Base-by-base conservation (phyloP, 352 stramenopile species). In the Globisporangium cederbergense region DNA sequence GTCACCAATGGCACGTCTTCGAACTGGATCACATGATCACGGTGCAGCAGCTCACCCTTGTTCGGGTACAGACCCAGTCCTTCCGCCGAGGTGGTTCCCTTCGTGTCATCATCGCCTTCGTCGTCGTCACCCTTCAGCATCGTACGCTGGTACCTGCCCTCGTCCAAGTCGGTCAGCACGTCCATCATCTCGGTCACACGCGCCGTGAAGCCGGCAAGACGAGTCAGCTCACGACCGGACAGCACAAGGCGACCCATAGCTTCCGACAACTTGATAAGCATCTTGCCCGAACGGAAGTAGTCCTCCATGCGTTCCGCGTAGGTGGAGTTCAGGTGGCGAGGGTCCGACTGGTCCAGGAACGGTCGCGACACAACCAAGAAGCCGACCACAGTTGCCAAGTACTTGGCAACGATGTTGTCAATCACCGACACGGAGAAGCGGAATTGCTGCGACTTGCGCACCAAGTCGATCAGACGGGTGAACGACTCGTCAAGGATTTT, bases 361-460 rank as follows among this genome's bases (percentile, higher is more conserved):
- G 86, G 83, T 61, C 77, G 79, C n/a, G 83, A 86, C 18, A 95
- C 65, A 22, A 95, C 77, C 14, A 87, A 60, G 69, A 90, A 96
- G 34, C 89, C 89, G 3, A 97, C 86, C 3, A 94, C 72, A 1
- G 81, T 95, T 1, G 89, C 89, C 71, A 93, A 71, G 60, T 96
- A 96, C 71, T 97, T 97, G 61, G 89, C 86, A 18, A 95, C 81
- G 32, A 96, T 77, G 62, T 87, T 93, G 70, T 97, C 89, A 28
- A 96, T 79, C 22, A 93, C 82, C 18, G 76, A 86, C 54, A 96
- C 74, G 7, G 77, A 86, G 66, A 95, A 92, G 6, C 87, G 86
- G 75, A 97, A 97, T 68, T 93, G 83, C 69, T 91, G 81, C 62
- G 81, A 89, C 57, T 79, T 76, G 40, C 85, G 80, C 53, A 93